Conservation (phyloP, 345 rosid genomes). For the Stellera chamaejasme region DNA sequence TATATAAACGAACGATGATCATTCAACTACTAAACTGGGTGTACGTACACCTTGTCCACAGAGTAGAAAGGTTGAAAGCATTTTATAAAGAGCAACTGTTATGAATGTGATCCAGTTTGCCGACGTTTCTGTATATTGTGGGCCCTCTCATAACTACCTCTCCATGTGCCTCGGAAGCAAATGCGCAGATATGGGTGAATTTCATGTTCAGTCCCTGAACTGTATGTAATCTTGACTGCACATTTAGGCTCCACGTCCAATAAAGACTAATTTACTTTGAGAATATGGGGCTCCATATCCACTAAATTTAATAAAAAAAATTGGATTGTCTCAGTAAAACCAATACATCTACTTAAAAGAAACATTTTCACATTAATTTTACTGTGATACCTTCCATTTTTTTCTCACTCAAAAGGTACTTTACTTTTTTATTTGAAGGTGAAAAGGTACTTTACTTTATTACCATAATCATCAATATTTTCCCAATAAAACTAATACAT, state of each 20-base stretch:
- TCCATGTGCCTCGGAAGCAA: background rate
- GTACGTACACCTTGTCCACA: background rate
- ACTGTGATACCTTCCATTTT: background rate
- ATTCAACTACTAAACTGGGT: background rate
- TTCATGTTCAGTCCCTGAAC: background rate
- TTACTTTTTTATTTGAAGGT: too few relatives aligned
- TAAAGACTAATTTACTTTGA: too few relatives aligned
- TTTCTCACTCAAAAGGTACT: too few relatives aligned
- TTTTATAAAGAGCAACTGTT: background rate
- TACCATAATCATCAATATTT: too few relatives aligned
- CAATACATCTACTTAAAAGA: background rate
- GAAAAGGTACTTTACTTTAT: too few relatives aligned
- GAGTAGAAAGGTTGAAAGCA: background rate
- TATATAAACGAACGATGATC: too few relatives aligned
- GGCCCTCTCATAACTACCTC: constrained; percentile 1
- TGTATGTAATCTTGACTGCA: background rate
- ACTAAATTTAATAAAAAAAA: background rate
- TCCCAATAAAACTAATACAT: too few relatives aligned
- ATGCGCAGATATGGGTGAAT: background rate
- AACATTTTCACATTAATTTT: too few relatives aligned
- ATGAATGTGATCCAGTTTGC: constrained; percentile 7
- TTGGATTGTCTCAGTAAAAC: too few relatives aligned
- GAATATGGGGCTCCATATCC: background rate
- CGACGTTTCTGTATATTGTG: background rate
- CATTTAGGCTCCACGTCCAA: too few relatives aligned